phyloP scores from a whole-genome alignment of 2,329 filamentous ascomycete genomes.

The Dothidotthia symphoricarpi region DNA sequence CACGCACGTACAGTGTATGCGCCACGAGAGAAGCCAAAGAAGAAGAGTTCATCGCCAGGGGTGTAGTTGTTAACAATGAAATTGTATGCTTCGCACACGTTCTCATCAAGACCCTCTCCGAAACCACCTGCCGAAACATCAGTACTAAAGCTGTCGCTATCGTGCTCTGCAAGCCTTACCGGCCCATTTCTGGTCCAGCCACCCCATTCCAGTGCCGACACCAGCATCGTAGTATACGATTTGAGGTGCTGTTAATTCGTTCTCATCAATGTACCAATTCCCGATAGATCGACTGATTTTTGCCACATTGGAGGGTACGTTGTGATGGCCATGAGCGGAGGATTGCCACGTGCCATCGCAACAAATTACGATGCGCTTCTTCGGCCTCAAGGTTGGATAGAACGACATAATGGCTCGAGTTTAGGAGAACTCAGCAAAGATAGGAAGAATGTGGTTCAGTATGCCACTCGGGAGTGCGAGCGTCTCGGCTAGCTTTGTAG shows the following conservation, averaged over 20 bases:
- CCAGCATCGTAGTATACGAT: constrained; percentile 49
- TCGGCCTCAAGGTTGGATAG: too few species aligned
- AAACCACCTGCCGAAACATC: constrained; percentile 12
- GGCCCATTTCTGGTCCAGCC: not conserved
- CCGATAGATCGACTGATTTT: constrained; percentile 4
- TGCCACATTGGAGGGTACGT: constrained; percentile 5
- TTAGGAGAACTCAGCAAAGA: too few species aligned
- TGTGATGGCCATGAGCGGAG: constrained; percentile 2
- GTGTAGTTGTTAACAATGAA: constrained; percentile 54
- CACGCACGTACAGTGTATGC: constrained; percentile 35
- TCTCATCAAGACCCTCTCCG: constrained; percentile 35
- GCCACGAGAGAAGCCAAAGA: constrained; percentile 44
- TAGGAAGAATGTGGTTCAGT: too few species aligned
- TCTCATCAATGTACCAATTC: constrained; percentile 3
- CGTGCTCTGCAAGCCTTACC: not conserved
- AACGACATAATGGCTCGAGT: too few species aligned
- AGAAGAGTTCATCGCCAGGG: constrained; percentile 43
- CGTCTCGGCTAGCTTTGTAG: too few species aligned
- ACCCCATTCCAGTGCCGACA: constrained; percentile 35
- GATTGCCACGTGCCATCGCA: constrained; percentile 21
- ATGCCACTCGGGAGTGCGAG: too few species aligned
- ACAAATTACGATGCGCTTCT: constrained; percentile 18
- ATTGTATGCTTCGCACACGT: constrained; percentile 62
- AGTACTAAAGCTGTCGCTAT: not conserved
- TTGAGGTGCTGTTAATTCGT: constrained; percentile 26